phyloP scores from a whole-genome alignment of 2,329 filamentous ascomycete genomes.

The Verticillium longisporum region DNA sequence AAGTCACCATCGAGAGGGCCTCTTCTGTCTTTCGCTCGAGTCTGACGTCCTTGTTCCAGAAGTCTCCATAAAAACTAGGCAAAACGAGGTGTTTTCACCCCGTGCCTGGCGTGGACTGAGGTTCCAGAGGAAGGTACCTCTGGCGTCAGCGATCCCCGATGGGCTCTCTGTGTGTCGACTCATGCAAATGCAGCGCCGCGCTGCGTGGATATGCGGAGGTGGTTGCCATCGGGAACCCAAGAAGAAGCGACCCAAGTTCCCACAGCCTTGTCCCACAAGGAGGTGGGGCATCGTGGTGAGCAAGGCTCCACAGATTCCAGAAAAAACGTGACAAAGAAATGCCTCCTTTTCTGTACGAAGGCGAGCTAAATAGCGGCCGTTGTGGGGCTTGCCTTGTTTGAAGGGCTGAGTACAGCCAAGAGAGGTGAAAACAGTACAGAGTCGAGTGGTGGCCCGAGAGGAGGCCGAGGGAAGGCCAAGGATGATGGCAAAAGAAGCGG shows the following conservation, averaged over 20 bases:
- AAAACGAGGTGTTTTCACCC: conserved; percentile 7
- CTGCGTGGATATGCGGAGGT: conserved; percentile 1
- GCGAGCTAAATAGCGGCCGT: not conserved
- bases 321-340: not conserved
- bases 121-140: not conserved
- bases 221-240: not conserved
- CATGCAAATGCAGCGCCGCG: not conserved
- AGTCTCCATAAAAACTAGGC: conserved; percentile 13
- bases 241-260: not conserved
- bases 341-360: not conserved
- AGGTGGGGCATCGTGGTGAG: not conserved
- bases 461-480: not conserved
- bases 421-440: not conserved
- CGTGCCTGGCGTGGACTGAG: not conserved
- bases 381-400: not conserved
- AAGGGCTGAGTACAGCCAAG: not conserved
- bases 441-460: no score
- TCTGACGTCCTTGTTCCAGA: not conserved
- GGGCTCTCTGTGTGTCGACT: not conserved
- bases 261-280: not conserved
- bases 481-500: not conserved
- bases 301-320: not conserved
- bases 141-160: not conserved
- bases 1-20: not conserved
- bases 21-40: not conserved